These are phyloP conservation scores for Wallacemonas rigidus DNA, from an alignment of 208 protist species.

Conservation along the genomic window DNA sequence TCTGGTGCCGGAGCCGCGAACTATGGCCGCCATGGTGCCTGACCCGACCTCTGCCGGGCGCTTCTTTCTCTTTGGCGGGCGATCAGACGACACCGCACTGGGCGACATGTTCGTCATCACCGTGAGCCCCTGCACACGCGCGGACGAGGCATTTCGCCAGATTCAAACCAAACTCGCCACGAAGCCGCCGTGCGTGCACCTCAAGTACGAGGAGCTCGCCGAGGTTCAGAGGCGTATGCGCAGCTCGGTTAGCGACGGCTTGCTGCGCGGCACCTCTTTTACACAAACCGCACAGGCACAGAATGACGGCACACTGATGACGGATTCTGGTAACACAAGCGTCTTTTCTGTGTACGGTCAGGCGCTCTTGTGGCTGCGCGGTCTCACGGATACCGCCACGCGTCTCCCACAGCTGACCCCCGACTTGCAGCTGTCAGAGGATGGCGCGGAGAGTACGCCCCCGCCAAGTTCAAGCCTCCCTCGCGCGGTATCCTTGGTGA, in stretches of 20 bases:
- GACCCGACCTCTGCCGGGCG: conserved; percentile 42
- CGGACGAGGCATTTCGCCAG: conserved; percentile 29
- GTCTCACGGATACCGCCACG: background rate
- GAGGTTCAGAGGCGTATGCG: background rate
- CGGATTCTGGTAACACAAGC: background rate
- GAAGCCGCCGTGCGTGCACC: background rate
- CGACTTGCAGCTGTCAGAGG: background rate
- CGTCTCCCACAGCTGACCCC: background rate
- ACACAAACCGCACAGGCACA: background rate
- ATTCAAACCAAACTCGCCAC: background rate
- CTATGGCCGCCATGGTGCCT: conserved; percentile 55
- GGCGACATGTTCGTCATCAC: conserved; percentile 60
- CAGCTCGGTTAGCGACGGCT: background rate
- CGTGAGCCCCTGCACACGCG: conserved; percentile 16
- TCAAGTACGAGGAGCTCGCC: background rate
- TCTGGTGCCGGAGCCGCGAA: conserved; percentile 44
- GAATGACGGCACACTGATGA: background rate
- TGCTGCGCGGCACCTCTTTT: conserved; percentile 3
- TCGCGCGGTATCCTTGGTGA: no score
- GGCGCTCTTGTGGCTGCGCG: conserved; percentile 5
- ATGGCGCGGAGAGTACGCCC: background rate
- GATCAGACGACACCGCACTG: conserved; percentile 44
- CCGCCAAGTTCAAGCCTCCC: background rate
- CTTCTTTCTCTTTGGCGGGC: conserved; percentile 68
- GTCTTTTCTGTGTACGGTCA: conserved; percentile 6